These are phyloP conservation scores for Fusarium foetens DNA, from an alignment of 2,329 filamentous ascomycete species.

Conservation along the genomic window DNA sequence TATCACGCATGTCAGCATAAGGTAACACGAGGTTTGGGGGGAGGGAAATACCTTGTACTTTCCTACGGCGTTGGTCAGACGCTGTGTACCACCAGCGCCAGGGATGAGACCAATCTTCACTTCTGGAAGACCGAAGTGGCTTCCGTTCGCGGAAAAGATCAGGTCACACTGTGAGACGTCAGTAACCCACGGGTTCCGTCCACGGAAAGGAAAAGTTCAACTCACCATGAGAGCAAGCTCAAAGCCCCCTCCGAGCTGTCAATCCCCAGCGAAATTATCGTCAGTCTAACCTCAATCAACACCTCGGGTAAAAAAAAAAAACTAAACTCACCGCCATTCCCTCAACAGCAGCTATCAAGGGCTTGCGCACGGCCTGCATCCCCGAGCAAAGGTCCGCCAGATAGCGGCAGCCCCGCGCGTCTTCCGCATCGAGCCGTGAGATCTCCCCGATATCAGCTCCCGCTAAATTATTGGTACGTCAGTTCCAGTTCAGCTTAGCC, in stretches of 20 bases:
- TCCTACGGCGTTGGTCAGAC: conserved; percentile 53
- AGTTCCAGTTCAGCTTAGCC: conserved; percentile 18
- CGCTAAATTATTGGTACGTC: conserved; percentile 37
- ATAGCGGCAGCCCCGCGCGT: conserved; percentile 49
- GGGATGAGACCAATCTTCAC: conserved; percentile 54
- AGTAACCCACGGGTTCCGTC: conserved; percentile 4
- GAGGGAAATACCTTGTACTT: conserved; percentile 50
- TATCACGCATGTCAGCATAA: not conserved
- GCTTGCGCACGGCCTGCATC: conserved; percentile 53
- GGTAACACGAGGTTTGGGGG: not conserved
- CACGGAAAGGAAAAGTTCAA: conserved; percentile 1
- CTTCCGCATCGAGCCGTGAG: conserved; percentile 47
- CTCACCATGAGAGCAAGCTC: conserved; percentile 59
- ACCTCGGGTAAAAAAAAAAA: not conserved
- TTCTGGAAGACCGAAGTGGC: conserved; percentile 54
- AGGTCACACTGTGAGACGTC: conserved; percentile 50
- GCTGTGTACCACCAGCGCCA: conserved; percentile 54
- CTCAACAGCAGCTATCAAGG: conserved; percentile 60
- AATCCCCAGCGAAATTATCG: conserved; percentile 8
- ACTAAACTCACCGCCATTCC: conserved; percentile 58
- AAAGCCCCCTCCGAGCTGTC: conserved; percentile 61
- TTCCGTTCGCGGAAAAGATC: conserved; percentile 50
- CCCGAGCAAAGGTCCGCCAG: conserved; percentile 55
- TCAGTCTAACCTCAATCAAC: conserved; percentile 4
- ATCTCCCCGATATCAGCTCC: conserved; percentile 53